These are phyloP conservation scores for Phytopythium delawarense DNA, from an alignment of 352 stramenopile species.

Conservation along the genomic window DNA sequence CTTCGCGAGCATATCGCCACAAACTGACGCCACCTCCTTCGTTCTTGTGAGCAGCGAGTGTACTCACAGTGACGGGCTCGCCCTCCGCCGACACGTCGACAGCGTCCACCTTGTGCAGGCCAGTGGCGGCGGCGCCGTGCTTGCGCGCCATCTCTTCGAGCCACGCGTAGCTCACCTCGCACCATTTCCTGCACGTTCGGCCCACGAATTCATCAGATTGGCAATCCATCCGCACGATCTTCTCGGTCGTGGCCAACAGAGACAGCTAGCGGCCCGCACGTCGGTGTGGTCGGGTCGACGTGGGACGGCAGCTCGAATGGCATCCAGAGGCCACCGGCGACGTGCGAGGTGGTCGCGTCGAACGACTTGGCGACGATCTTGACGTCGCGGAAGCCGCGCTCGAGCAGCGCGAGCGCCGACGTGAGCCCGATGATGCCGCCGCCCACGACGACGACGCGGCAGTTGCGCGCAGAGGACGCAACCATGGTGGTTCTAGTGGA, in stretches of 20 bases:
- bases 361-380: constrained; percentile 45
- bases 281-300: constrained; percentile 28
- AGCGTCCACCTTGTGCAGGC: constrained; percentile 50
- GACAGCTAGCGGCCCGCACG: constrained; percentile 15
- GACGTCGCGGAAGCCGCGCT: constrained; percentile 41
- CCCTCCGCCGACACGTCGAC: constrained; percentile 39
- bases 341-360: constrained; percentile 59
- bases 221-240: not conserved
- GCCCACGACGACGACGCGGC: constrained; percentile 49
- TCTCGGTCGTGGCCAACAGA: not conserved
- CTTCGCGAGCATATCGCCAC: not conserved
- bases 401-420: constrained; percentile 55
- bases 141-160: constrained; percentile 30
- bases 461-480: constrained; percentile 3
- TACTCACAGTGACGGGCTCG: constrained; percentile 24
- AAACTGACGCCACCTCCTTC: not conserved
- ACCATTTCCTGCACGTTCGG: constrained; percentile 39
- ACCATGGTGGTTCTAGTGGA: not conserved
- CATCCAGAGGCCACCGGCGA: constrained; percentile 71
- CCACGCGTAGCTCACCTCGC: constrained; percentile 60
- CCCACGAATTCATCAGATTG: not conserved
- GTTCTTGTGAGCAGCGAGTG: not conserved
- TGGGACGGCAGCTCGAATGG: constrained; percentile 50
- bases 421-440: constrained; percentile 68
- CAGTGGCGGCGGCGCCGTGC: constrained; percentile 39